These are phyloP conservation scores for Diaporthe amygdali DNA, from an alignment of 2,329 filamentous ascomycete genomes.

Conservation along the genomic window DNA sequence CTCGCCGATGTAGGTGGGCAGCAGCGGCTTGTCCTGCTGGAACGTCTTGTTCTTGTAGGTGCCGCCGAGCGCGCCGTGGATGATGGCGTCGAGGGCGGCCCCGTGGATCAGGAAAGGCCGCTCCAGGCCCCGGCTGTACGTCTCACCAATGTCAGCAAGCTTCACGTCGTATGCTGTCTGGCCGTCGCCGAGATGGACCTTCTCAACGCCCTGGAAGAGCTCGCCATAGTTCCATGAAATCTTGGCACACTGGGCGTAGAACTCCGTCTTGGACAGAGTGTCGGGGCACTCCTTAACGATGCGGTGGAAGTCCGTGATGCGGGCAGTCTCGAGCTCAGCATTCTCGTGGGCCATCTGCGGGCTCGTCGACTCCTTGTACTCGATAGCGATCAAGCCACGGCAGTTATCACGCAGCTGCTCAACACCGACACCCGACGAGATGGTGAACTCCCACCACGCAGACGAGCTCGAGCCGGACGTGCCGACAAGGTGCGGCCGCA, in stretches of 20 bases:
- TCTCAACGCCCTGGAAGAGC: constrained; percentile 53
- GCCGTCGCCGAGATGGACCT: constrained; percentile 38
- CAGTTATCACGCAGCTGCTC: constrained; percentile 23
- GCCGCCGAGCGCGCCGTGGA: constrained; percentile 43
- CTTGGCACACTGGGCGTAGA: constrained; percentile 21
- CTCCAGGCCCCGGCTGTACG: constrained; percentile 60
- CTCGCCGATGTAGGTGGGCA: constrained; percentile 19
- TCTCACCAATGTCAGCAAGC: constrained; percentile 53
- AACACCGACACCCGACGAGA: constrained; percentile 18
- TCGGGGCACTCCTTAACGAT: constrained; percentile 21
- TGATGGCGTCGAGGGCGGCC: constrained; percentile 59
- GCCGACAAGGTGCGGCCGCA: constrained; percentile 19
- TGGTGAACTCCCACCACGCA: constrained; percentile 24
- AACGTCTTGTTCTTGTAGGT: constrained; percentile 18
- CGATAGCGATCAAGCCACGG: constrained; percentile 22
- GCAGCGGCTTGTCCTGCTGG: constrained; percentile 21
- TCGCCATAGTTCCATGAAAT: constrained; percentile 45
- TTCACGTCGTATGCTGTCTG: constrained; percentile 44
- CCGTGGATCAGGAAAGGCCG: constrained; percentile 61
- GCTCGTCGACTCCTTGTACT: constrained; percentile 18
- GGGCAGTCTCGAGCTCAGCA: constrained; percentile 8
- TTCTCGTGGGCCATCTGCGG: constrained; percentile 21
- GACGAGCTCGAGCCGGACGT: constrained; percentile 12
- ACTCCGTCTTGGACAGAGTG: constrained; percentile 19
- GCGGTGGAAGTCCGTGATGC: constrained; percentile 17